A percentile compares a stretch with the other conserved stretches of the same genome.
Conservation (phyloP, 2,329 filamentous ascomycete species). For the Aspergillus sp. region DNA sequence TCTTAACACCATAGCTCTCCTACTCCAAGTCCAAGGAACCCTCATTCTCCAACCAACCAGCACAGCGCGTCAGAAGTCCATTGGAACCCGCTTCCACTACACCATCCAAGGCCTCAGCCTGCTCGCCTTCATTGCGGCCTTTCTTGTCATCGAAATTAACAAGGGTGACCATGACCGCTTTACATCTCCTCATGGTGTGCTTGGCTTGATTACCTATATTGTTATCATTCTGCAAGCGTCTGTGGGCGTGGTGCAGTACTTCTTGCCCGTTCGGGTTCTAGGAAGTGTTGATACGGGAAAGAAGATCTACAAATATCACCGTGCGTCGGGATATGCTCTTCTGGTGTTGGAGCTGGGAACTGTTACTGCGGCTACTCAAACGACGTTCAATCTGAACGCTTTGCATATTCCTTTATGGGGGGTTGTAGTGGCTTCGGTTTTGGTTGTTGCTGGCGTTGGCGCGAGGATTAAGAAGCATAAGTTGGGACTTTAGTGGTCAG, state of each 20-base stretch:
- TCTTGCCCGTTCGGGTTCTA: slow-evolving; percentile 59
- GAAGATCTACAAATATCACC: slow-evolving; percentile 83
- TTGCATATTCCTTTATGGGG: slow-evolving; percentile 72
- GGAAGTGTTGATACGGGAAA: slow-evolving; percentile 75
- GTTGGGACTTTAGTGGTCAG: slow-evolving; percentile 36
- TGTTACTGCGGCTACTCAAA: slow-evolving; percentile 67
- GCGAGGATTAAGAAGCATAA: slow-evolving; percentile 78
- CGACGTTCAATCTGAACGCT: slow-evolving; percentile 62
- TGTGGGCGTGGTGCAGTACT: slow-evolving; percentile 79
- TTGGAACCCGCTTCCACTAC: slow-evolving; percentile 60
- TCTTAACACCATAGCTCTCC: slow-evolving; percentile 57
- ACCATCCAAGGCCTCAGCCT: slow-evolving; percentile 55
- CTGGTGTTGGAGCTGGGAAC: slow-evolving; percentile 66
- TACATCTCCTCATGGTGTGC: slow-evolving; percentile 69
- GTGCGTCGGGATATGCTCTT: slow-evolving; percentile 67
- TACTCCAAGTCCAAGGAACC: slow-evolving; percentile 71
- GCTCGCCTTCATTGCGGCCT: slow-evolving; percentile 33
- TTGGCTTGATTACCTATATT: slow-evolving; percentile 71
- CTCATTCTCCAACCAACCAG: slow-evolving; percentile 84
- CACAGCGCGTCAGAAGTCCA: slow-evolving; percentile 64
- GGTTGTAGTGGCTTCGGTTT: slow-evolving; percentile 56
- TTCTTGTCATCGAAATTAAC: slow-evolving; percentile 57
- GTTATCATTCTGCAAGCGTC: slow-evolving; percentile 65
- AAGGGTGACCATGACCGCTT: slow-evolving; percentile 67
- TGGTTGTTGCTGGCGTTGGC: slow-evolving; percentile 65